These are phyloP conservation scores for Leccinum pachyderme DNA, from an alignment of 1,284 basidiomycete genomes.

Conservation along the genomic window DNA sequence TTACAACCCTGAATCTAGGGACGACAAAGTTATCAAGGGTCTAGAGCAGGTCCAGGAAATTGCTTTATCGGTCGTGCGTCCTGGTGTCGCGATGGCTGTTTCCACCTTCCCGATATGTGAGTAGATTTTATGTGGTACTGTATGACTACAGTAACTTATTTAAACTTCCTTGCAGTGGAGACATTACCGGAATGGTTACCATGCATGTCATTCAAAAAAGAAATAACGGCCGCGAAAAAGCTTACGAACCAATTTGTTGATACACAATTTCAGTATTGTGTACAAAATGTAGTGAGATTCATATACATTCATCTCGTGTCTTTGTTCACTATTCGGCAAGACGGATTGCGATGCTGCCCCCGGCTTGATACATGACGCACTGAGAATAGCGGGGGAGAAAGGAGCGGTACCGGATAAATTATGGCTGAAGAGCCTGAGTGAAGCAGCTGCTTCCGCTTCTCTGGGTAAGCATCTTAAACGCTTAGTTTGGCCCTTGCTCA, in stretches of 20 bases:
- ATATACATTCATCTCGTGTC: neutral
- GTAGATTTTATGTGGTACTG: neutral
- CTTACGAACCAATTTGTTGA: slow-evolving; percentile 7
- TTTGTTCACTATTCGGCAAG: neutral
- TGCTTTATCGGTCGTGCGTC: neutral
- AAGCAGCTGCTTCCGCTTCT: slow-evolving; percentile 5
- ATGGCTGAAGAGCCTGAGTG: neutral
- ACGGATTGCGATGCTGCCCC: neutral
- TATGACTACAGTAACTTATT: neutral
- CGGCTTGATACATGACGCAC: slow-evolving; percentile 9
- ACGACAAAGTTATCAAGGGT: slow-evolving; percentile 8
- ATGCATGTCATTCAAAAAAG: slow-evolving; percentile 14
- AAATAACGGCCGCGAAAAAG: neutral
- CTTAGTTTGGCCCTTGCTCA: neutral
- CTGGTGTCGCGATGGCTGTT: slow-evolving; percentile 4
- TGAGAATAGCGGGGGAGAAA: slow-evolving; percentile 3
- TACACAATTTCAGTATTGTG: neutral
- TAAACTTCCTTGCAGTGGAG: neutral
- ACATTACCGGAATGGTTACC: slow-evolving; percentile 15
- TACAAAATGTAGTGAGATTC: slow-evolving; percentile 2
- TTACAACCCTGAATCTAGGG: slow-evolving; percentile 6
- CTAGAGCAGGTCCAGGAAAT: slow-evolving; percentile 1
- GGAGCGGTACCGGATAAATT: neutral
- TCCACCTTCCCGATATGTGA: slow-evolving; percentile 10
- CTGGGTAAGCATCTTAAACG: neutral